Base-by-base conservation (phyloP, 495 filamentous ascomycete species). In the Letharia columbiana region DNA sequence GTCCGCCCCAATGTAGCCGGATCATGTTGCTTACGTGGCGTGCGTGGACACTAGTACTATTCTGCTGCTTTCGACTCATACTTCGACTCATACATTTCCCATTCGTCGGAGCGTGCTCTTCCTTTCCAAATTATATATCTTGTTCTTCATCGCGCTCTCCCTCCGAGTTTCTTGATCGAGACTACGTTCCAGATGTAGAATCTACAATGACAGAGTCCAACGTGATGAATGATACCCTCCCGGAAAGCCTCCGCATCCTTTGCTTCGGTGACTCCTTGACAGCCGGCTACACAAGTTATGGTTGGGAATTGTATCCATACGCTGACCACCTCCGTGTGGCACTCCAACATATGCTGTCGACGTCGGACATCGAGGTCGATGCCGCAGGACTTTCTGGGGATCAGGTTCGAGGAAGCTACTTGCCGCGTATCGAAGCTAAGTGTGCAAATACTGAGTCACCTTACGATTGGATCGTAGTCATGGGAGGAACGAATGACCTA, bases 231-330 rank as follows among this genome's bases (percentile, higher is more conserved):
- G 35, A 31, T 39, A 44, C 56, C 31, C 50, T 67, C 6, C 65
- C 65, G 20, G 63, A 59, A 37, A 61, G 45, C 35, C 64, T 72
- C 20, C 63, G 66, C 17, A 82, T 89, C 60, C 79, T 89, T 39
- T 87, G 85, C 76, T 87, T 89, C 70, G 86, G 86, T 72, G 77
- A 87, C 75, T 86, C 82, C 47, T 77, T 89, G 31, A 88, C 86
- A 31, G 76, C 76, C 20, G 86, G 86, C 42, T 87, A 78, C 73
- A 76, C 82, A 20, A 41, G 60, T 23, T 77, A 70, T 63, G 83
- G 82, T 37, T 44, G 67, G 17, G 50, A 73, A 12, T 78, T 76
- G 60, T 78, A 83, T 54, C 84, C 86, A 3, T 89, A 89, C 69
- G 78, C 78, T 18, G 64, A 66, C 40, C 70, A 74, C 15, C 68